phyloP scores from a whole-genome alignment of 495 filamentous ascomycete genomes.

The Tuber magnatum region DNA sequence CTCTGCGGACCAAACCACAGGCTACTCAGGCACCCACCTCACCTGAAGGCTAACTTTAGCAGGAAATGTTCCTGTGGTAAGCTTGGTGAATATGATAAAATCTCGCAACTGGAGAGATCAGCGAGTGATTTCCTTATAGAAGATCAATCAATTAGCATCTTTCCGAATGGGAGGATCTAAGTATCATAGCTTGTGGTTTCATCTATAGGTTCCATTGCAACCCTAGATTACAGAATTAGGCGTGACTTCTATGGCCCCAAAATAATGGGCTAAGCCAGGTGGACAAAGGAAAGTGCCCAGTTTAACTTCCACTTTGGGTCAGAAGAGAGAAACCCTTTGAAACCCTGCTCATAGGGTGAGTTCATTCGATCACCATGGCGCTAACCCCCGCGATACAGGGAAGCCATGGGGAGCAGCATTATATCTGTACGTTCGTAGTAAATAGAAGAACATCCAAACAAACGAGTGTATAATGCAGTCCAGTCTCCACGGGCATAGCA shows the following conservation, averaged over 20 bases:
- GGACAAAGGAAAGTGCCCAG: neutral
- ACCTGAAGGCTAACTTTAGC: neutral
- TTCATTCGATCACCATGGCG: neutral
- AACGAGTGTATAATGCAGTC: neutral
- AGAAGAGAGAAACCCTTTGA: neutral
- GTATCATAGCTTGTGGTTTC: neutral
- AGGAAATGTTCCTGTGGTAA: neutral
- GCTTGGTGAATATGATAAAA: neutral
- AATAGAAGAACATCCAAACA: neutral
- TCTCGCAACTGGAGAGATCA: neutral
- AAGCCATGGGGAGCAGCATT: neutral
- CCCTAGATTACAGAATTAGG: neutral
- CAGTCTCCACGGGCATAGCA: neutral
- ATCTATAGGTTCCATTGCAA: neutral
- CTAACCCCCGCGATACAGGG: neutral
- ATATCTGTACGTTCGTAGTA: neutral
- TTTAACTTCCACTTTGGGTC: neutral
- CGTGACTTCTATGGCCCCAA: neutral
- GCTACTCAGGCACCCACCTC: neutral
- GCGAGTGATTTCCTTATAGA: neutral
- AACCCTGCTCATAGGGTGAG: neutral
- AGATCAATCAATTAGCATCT: neutral
- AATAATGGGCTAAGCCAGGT: neutral
- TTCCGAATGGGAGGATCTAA: neutral
- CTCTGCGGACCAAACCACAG: neutral